phyloP scores from a whole-genome alignment of 208 protist genomes.

The Leptomonas seymouri region DNA sequence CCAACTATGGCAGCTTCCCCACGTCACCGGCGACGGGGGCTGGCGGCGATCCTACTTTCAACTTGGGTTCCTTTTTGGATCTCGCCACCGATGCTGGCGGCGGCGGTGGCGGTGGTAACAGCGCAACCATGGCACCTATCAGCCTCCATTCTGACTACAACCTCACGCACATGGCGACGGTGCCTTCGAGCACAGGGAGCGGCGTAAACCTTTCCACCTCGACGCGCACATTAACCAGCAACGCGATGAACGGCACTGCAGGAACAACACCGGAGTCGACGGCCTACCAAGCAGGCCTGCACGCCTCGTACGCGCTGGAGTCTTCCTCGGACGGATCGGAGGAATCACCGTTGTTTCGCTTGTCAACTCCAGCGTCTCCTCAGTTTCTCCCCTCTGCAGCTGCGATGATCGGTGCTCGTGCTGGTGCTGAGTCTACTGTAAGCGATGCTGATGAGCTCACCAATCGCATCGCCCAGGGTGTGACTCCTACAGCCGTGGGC shows the following conservation, averaged over 20 bases:
- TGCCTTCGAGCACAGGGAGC: background rate
- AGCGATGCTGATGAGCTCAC: background rate
- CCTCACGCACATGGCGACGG: constrained; percentile 5
- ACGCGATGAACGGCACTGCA: background rate
- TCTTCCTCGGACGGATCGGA: constrained; percentile 4
- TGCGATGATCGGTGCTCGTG: background rate
- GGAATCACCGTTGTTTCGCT: constrained; percentile 1
- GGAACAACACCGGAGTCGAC: background rate
- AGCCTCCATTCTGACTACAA: background rate
- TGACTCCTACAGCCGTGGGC: background rate
- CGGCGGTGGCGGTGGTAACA: background rate
- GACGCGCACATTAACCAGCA: background rate
- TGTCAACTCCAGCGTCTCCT: background rate
- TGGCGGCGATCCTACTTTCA: background rate
- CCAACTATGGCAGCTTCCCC: background rate
- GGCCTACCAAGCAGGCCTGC: constrained; percentile 12
- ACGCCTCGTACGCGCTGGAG: constrained; percentile 20
- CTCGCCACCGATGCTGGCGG: background rate
- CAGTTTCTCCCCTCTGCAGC: background rate
- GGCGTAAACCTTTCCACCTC: constrained; percentile 9
- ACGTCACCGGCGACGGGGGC: background rate
- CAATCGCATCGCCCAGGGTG: background rate
- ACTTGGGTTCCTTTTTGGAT: background rate
- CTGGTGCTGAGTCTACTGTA: background rate
- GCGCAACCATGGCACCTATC: background rate